Conservation (phyloP, 805 yeast genomes). For the Sugiyamaella floridensis region DNA sequence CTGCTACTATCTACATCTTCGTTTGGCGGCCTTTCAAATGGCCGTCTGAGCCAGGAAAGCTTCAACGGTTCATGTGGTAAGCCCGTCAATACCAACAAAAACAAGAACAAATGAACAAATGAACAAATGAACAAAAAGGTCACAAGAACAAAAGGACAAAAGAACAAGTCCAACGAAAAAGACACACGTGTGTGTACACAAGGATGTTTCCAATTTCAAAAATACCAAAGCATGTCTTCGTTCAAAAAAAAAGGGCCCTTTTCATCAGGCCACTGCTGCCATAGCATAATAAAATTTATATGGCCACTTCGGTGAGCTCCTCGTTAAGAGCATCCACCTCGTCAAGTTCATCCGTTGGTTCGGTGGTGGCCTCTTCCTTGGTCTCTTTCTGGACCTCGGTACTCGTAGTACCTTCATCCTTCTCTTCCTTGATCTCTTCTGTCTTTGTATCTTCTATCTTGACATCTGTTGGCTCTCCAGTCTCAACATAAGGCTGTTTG, state of each 20-base stretch:
- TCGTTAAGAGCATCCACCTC: slow-evolving; percentile 17
- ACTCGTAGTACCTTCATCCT: neutral
- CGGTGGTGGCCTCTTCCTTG: neutral
- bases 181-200: too few relatives aligned
- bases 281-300: slow-evolving; percentile 7
- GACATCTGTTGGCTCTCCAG: neutral
- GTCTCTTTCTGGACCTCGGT: neutral
- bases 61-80: slow-evolving; percentile 87
- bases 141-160: too few relatives aligned
- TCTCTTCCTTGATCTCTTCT: neutral
- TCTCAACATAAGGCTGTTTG: neutral
- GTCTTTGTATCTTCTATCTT: slow-evolving; percentile 1
- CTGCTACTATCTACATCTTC: slow-evolving; percentile 49
- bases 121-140: too few relatives aligned
- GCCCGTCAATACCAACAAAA: neutral
- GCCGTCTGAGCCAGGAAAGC: slow-evolving; percentile 48
- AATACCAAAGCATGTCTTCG: neutral
- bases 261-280: neutral
- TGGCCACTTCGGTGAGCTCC: slow-evolving; percentile 19
- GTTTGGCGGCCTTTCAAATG: slow-evolving; percentile 58
- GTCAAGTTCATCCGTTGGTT: slow-evolving; percentile 5
- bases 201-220: neutral
- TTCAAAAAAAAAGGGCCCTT: too few relatives aligned
- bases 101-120: neutral
- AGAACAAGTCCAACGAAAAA: too few relatives aligned